These are phyloP conservation scores for Vaccinium corymbosum DNA, from an alignment of 148 eudicot species.

Conservation along the genomic window DNA sequence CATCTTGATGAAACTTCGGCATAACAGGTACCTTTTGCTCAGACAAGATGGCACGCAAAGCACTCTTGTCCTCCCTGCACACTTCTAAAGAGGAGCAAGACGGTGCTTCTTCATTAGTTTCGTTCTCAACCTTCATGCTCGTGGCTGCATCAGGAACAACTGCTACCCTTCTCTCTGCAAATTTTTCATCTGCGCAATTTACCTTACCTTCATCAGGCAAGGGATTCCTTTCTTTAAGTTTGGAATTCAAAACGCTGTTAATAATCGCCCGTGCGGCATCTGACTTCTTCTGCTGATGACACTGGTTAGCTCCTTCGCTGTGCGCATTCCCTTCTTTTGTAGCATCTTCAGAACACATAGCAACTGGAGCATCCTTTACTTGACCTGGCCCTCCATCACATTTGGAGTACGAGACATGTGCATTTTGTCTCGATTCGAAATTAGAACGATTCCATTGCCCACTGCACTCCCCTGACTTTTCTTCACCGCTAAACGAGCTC, in stretches of 20 bases:
- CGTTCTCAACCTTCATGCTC: conserved; percentile 18
- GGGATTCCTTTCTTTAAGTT: conserved; percentile 6
- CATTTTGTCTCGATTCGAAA: conserved; percentile 7
- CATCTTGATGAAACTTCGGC: conserved; percentile 11
- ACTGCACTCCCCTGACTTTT: conserved; percentile 11
- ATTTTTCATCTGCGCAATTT: conserved; percentile 5
- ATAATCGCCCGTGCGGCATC: background rate
- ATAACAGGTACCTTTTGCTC: conserved; percentile 5
- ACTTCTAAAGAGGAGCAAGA: conserved; percentile 24
- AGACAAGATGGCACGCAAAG: conserved; percentile 9
- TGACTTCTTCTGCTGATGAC: conserved; percentile 9
- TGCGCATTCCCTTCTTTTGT: conserved; percentile 6
- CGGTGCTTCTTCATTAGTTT: conserved; percentile 24
- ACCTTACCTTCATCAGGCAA: conserved; percentile 8
- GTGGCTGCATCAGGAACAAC: conserved; percentile 13
- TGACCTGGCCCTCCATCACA: conserved; percentile 12
- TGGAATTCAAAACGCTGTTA: conserved; percentile 3
- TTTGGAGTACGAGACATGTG: background rate
- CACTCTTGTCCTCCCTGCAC: conserved; percentile 17
- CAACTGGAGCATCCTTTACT: conserved; percentile 14
- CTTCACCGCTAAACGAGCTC: conserved; percentile 12
- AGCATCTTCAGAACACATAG: conserved; percentile 21
- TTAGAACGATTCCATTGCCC: conserved; percentile 1
- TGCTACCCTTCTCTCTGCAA: conserved; percentile 11
- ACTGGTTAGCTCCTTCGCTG: conserved; percentile 9